Conservation (phyloP, 495 filamentous ascomycete genomes). For the Aspergillus nidulans region DNA sequence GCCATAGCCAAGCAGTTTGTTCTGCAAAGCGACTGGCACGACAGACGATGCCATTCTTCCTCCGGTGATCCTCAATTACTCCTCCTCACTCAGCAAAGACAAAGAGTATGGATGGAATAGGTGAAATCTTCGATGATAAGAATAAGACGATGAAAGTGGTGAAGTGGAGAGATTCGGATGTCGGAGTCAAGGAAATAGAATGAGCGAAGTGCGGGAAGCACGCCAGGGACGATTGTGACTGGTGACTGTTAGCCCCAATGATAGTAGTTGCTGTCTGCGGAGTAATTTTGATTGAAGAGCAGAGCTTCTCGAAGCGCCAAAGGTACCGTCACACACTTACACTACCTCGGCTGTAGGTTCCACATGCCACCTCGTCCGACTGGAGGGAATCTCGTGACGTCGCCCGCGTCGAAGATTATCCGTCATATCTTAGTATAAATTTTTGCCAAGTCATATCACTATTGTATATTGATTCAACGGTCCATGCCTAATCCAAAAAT, state of each 20-base stretch:
- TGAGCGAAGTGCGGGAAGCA: neutral
- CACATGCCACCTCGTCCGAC: constrained; percentile 5
- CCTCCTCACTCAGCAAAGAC: constrained; percentile 3
- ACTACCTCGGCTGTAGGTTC: constrained; percentile 8
- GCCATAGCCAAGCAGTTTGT: constrained; percentile 39
- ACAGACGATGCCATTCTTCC: constrained; percentile 32
- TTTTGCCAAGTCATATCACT: neutral
- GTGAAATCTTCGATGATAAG: constrained; percentile 14
- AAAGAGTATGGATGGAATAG: neutral
- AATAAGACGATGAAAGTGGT: constrained; percentile 10
- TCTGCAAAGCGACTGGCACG: constrained; percentile 38
- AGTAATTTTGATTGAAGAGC: neutral
- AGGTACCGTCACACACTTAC: too few relatives aligned
- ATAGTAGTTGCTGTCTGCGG: neutral
- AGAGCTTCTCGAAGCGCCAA: neutral
- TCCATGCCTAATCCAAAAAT: neutral
- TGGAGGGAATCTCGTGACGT: constrained; percentile 9
- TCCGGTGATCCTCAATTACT: neutral
- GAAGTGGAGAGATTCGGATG: constrained; percentile 7
- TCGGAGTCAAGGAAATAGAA: constrained; percentile 12
- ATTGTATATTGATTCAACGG: too few relatives aligned
- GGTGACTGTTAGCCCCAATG: neutral
- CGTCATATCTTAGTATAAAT: neutral
- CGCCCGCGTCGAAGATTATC: neutral
- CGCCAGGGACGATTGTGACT: neutral